phyloP scores from a whole-genome alignment of 2,329 filamentous ascomycete species.

The Aspergillus transmontanensis region DNA sequence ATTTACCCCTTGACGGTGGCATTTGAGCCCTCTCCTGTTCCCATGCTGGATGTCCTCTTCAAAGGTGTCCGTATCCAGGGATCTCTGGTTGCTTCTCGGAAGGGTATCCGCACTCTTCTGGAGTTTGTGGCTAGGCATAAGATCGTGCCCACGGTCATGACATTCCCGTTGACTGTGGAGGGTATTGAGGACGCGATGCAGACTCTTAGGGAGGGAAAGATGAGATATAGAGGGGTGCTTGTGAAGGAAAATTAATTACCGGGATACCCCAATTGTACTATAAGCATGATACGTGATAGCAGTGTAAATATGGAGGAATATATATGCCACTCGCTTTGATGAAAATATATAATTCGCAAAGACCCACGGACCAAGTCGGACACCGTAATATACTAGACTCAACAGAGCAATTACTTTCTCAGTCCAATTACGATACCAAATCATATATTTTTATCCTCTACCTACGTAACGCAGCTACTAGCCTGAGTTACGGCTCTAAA shows the following conservation, averaged over 20 bases:
- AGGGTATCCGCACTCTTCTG: conserved; percentile 66
- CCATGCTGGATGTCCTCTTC: conserved; percentile 51
- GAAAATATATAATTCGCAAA: not conserved
- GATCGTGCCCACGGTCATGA: conserved; percentile 66
- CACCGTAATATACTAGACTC: too few relatives aligned
- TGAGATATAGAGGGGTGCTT: conserved; percentile 52
- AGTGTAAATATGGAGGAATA: not conserved
- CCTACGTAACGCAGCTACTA: too few relatives aligned
- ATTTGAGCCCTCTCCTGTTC: conserved; percentile 22
- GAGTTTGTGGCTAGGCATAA: conserved; percentile 62
- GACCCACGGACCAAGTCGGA: not conserved
- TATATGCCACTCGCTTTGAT: not conserved
- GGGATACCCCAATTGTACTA: not conserved
- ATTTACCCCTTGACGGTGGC: conserved; percentile 34
- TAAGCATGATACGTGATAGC: too few relatives aligned
- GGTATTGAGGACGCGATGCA: conserved; percentile 52
- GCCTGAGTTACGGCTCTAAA: too few relatives aligned
- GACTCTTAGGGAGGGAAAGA: conserved; percentile 47
- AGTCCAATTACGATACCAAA: not conserved
- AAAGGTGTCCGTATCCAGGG: conserved; percentile 63
- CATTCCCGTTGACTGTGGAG: conserved; percentile 58
- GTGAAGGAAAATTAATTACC: conserved; percentile 16
- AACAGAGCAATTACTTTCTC: too few relatives aligned
- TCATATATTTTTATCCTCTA: not conserved
- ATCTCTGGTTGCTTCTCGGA: conserved; percentile 63